These are phyloP conservation scores for Pisolithus tinctorius DNA, from an alignment of 768 basidiomycete genomes.

Conservation along the genomic window DNA sequence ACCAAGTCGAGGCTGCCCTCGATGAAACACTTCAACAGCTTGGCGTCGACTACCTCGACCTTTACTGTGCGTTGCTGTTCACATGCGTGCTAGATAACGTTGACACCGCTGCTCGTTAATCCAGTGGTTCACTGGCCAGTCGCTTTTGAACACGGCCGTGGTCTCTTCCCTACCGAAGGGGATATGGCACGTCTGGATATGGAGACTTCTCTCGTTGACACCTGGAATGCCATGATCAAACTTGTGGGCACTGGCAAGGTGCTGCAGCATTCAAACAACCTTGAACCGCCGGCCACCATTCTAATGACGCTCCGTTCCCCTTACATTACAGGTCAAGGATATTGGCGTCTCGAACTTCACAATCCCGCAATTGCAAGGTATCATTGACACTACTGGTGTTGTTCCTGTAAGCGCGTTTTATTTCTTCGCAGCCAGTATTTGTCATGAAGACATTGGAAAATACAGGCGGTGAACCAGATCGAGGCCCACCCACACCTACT, in stretches of 20 bases:
- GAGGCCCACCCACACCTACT: constrained; percentile 78
- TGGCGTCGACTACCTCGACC: constrained; percentile 70
- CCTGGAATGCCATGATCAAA: constrained; percentile 75
- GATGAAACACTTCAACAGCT: constrained; percentile 71
- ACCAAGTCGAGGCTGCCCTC: constrained; percentile 63
- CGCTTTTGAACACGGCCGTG: constrained; percentile 52
- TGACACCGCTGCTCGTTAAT: not conserved
- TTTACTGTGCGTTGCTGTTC: constrained; percentile 51
- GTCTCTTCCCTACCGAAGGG: constrained; percentile 45
- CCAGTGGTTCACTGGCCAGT: constrained; percentile 79
- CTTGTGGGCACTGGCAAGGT: constrained; percentile 68
- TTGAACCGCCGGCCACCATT: not conserved
- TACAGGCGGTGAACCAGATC: constrained; percentile 65
- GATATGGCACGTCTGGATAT: constrained; percentile 51
- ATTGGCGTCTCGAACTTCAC: constrained; percentile 85
- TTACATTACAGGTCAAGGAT: constrained; percentile 42
- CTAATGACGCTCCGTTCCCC: not conserved
- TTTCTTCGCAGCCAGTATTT: not conserved
- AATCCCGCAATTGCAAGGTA: constrained; percentile 53
- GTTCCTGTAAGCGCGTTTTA: constrained; percentile 46
- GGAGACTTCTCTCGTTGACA: constrained; percentile 60
- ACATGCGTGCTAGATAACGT: not conserved
- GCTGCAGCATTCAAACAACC: not conserved
- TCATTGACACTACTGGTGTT: constrained; percentile 65
- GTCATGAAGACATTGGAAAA: not conserved